phyloP scores from a whole-genome alignment of 202 grass and related monocot genomes.

The Saccharum hybrid region DNA sequence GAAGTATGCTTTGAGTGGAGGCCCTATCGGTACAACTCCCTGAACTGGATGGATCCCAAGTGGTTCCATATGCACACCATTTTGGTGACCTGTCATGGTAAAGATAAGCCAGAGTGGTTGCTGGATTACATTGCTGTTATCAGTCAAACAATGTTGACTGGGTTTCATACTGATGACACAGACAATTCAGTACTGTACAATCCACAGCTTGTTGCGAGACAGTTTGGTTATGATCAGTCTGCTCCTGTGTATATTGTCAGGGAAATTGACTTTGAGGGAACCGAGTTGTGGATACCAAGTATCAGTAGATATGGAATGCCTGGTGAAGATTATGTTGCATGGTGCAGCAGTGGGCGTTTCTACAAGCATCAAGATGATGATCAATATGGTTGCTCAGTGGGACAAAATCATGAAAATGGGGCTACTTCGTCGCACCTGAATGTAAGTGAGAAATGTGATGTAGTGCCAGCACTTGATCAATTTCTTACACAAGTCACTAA shows the following conservation, averaged over 20 bases:
- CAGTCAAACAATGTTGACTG: conserved; percentile 41
- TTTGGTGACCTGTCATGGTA: conserved; percentile 40
- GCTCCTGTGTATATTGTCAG: conserved; percentile 27
- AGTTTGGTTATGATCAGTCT: conserved; percentile 71
- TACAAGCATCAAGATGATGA: conserved; percentile 23
- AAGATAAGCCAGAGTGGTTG: conserved; percentile 45
- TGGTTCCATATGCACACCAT: conserved; percentile 46
- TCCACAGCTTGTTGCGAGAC: conserved; percentile 61
- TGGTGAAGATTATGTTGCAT: conserved; percentile 51
- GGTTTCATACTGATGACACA: conserved; percentile 45
- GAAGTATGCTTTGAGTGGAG: conserved; percentile 56
- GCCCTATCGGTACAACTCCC: conserved; percentile 49
- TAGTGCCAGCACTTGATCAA: not conserved
- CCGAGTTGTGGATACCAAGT: conserved; percentile 48
- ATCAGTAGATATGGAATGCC: conserved; percentile 43
- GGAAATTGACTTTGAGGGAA: conserved; percentile 10
- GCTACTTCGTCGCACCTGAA: not conserved
- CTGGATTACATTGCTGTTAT: conserved; percentile 54
- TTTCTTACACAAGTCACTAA: not conserved
- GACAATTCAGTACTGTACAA: conserved; percentile 46
- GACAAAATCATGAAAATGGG: not conserved
- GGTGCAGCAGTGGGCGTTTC: conserved; percentile 38
- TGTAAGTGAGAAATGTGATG: not conserved
- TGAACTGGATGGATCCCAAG: conserved; percentile 47
- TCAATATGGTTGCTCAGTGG: conserved; percentile 15